phyloP scores from a whole-genome alignment of 2,329 filamentous ascomycete species.

The Talaromyces albobiverticillius region DNA sequence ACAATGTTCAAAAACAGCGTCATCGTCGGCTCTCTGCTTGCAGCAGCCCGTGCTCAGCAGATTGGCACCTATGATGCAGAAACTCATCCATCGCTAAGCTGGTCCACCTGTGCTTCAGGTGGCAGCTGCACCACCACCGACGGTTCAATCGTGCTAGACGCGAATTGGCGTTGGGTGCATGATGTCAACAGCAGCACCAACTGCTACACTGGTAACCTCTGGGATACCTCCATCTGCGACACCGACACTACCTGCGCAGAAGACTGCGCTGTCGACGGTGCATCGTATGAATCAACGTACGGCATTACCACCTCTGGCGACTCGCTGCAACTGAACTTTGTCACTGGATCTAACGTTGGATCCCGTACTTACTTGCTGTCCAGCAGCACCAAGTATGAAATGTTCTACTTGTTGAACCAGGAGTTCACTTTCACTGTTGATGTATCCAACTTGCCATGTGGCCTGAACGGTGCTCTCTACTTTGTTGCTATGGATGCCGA shows the following conservation, averaged over 20 bases:
- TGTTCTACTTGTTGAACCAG: constrained; percentile 63
- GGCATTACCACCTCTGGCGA: constrained; percentile 52
- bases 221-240: constrained; percentile 49
- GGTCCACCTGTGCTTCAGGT: constrained; percentile 52
- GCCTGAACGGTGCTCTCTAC: constrained; percentile 70
- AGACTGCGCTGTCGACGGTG: constrained; percentile 58
- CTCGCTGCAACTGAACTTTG: constrained; percentile 49
- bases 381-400: constrained; percentile 60
- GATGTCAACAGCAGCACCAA: constrained; percentile 49
- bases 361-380: constrained; percentile 65
- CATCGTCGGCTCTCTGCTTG: constrained; percentile 7
- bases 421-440: constrained; percentile 74
- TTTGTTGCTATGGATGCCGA: constrained; percentile 52
- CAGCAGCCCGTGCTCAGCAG: constrained; percentile 13
- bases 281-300: constrained; percentile 52
- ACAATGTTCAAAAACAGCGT: constrained; percentile 11
- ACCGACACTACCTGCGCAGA: constrained; percentile 50
- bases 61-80: constrained; percentile 10
- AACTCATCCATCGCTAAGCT: constrained; percentile 52
- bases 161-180: constrained; percentile 61
- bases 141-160: constrained; percentile 55
- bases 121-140: constrained; percentile 53
- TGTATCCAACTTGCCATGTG: constrained; percentile 65
- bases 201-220: constrained; percentile 56
- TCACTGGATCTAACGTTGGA: constrained; percentile 41